Evolutionary conservation across 768 basidiomycete species (phyloP), one percentile per base, ranked within the genome.

Genomic region (Leccinellum rugosiceps): DNA sequence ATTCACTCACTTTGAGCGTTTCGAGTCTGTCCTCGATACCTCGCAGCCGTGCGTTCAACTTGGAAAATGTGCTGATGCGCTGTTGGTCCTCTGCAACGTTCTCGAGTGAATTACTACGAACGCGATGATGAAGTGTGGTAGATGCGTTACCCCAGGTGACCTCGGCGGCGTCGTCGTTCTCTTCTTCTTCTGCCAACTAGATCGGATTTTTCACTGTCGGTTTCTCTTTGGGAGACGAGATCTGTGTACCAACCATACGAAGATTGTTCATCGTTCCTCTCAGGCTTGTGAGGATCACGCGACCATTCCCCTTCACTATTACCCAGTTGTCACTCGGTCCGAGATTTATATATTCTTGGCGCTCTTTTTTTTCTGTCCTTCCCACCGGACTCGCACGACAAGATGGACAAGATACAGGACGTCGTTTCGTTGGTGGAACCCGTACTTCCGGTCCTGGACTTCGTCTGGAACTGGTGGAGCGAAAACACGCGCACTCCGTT

Each of bases 21-120:
- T 85, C 80, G 30, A 94, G 78, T 53, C 83, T 85, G 59, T 87
- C 90, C 64, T 91, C 85, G 35, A 93, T 78, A 26, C 79, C 78
- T 7, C 84, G 80, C 57, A 91, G 72, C 48, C 94, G 84, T 8
- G 86, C 86, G 65, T 96, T 97, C 38, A 95, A 78, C 71, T 93
- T 95, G 0, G 94, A 96, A 71, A 98, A 97, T 0, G 84, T 79
- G 74, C 88, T 96, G 75, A 98, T 98, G 28, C 84, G 83, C 63
- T 94, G 86, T 71, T 98, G 94, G 71, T 94, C 92, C 78, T 84
- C 84, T 88, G 64, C 21, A 17, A 15, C 32, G n/a, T n/a, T n/a
- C n/a, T n/a, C n/a, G n/a, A n/a, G n/a, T n/a, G n/a, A n/a, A n/a
- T n/a, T n/a, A n/a, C n/a, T n/a, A n/a, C n/a, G n/a, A n/a, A n/a